Percentiles rank a stretch among this genome's conserved stretches.
These are phyloP conservation scores for Fusarium pilosicola DNA, from an alignment of 2,329 filamentous ascomycete species.

Conservation along the genomic window DNA sequence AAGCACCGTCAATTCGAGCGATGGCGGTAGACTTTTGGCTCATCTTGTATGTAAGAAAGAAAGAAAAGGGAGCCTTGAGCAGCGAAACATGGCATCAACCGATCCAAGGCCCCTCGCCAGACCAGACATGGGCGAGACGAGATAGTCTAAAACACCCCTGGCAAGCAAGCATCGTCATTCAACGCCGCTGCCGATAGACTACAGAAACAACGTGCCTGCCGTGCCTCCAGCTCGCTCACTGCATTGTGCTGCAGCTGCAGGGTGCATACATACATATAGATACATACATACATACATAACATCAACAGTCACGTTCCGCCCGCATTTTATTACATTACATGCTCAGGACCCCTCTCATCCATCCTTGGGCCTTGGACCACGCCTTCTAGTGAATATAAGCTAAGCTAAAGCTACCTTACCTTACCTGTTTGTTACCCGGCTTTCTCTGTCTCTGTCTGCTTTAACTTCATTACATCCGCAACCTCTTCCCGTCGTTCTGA, in stretches of 20 bases:
- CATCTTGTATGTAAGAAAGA: slow-evolving; percentile 13
- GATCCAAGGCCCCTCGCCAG: slow-evolving; percentile 16
- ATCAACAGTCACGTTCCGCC: slow-evolving; percentile 40
- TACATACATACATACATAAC: slow-evolving; percentile 32
- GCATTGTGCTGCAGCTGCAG: slow-evolving; percentile 35
- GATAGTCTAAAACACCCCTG: slow-evolving; percentile 33
- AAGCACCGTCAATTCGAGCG: slow-evolving; percentile 12
- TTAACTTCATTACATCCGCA: slow-evolving; percentile 25
- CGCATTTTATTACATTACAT: slow-evolving; percentile 32
- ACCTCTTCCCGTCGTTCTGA: slow-evolving; percentile 15
- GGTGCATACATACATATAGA: slow-evolving; percentile 21
- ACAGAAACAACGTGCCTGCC: slow-evolving; percentile 39
- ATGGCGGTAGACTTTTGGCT: slow-evolving; percentile 16
- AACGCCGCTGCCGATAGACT: slow-evolving; percentile 38
- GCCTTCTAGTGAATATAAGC: slow-evolving; percentile 32
- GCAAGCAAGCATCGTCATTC: slow-evolving; percentile 43
- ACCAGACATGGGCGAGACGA: slow-evolving; percentile 1
- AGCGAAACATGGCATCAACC: slow-evolving; percentile 34
- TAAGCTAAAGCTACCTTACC: slow-evolving; percentile 19
- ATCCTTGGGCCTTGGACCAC: slow-evolving; percentile 24
- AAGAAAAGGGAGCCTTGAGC: slow-evolving; percentile 32
- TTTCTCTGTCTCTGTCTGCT: slow-evolving; percentile 24
- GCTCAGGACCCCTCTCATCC: slow-evolving; percentile 33
- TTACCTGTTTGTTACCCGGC: background rate
- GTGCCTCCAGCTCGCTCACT: slow-evolving; percentile 26